Evolutionary conservation across 768 basidiomycete species (phyloP).

Genomic region (Boletus bicolor): DNA sequence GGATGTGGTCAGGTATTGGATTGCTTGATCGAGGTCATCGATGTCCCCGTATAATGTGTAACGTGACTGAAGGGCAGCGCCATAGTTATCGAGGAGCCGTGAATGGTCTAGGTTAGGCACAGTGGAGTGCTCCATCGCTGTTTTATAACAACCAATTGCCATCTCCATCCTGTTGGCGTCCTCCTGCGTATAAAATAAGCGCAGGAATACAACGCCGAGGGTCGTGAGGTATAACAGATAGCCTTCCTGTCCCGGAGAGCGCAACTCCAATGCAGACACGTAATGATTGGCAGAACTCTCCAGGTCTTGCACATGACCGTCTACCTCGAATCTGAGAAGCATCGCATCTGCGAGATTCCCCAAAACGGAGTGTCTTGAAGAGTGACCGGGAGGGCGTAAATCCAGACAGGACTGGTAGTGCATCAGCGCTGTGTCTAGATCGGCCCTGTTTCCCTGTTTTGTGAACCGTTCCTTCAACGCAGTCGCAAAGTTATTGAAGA

Average conservation of each 20-base stretch:
- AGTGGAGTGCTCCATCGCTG: constrained; percentile 16
- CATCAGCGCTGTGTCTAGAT: constrained; percentile 18
- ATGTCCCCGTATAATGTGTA: constrained; percentile 8
- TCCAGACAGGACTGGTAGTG: constrained; percentile 16
- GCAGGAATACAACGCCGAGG: constrained; percentile 8
- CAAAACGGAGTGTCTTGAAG: constrained; percentile 8
- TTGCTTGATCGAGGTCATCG: constrained; percentile 23
- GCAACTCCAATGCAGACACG: constrained; percentile 16
- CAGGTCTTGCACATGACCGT: constrained; percentile 25
- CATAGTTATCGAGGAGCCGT: constrained; percentile 21
- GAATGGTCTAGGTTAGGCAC: constrained; percentile 14
- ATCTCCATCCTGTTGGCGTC: constrained; percentile 14
- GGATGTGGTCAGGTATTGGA: constrained; percentile 19
- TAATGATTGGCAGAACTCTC: constrained; percentile 13
- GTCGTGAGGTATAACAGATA: constrained; percentile 9
- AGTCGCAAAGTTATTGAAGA: constrained; percentile 22
- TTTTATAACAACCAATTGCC: constrained; percentile 18
- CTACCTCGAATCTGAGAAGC: constrained; percentile 20
- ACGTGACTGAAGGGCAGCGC: constrained; percentile 18
- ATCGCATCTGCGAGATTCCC: constrained; percentile 23
- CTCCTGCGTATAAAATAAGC: constrained; percentile 13
- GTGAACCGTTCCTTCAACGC: constrained; percentile 18
- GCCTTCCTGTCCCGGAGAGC: constrained; percentile 12
- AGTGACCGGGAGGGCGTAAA: constrained; percentile 22
- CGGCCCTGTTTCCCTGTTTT: constrained; percentile 9